Percentiles rank a stretch among this genome's conserved stretches.
These are phyloP conservation scores for Trifolium repens DNA, from an alignment of 306 rosid species.

Conservation along the genomic window DNA sequence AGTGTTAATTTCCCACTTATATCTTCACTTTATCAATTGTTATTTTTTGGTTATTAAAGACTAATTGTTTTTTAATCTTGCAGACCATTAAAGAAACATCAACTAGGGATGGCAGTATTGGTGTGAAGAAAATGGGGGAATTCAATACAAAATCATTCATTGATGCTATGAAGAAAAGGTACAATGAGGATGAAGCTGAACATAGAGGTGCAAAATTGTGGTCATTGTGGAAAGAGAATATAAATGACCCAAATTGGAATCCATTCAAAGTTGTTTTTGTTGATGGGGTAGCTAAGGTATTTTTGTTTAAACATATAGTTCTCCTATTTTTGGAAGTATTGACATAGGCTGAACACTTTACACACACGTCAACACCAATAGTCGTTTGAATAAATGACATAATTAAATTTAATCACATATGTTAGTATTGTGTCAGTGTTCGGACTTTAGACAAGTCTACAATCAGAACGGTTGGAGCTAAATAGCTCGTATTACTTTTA, in stretches of 20 bases:
- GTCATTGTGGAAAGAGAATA: conserved; percentile 78
- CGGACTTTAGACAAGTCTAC: too few relatives aligned
- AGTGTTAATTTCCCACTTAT: too few relatives aligned
- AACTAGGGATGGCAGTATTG: conserved; percentile 42
- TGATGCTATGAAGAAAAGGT: conserved; percentile 72
- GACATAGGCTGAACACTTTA: too few relatives aligned
- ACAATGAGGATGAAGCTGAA: conserved; percentile 71
- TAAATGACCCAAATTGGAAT: conserved; percentile 91
- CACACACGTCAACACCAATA: too few relatives aligned
- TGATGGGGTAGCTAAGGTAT: conserved; percentile 58
- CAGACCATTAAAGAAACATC: conserved; percentile 67
- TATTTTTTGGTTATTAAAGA: not conserved
- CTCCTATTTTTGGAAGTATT: too few relatives aligned
- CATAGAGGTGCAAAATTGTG: conserved; percentile 70
- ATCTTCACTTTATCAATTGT: not conserved
- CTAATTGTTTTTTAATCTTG: conserved; percentile 5
- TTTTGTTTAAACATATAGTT: not conserved
- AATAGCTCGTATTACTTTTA: too few relatives aligned
- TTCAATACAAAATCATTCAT: conserved; percentile 75
- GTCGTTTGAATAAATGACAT: too few relatives aligned
- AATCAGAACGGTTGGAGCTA: too few relatives aligned
- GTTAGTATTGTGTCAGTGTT: too few relatives aligned
- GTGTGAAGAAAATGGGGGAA: conserved; percentile 87
- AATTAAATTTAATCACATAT: too few relatives aligned
- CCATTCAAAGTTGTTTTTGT: conserved; percentile 61